These are phyloP conservation scores for Pseudopediastrum boryanum DNA, from an alignment of 139 green algal genomes.

Conservation along the genomic window DNA sequence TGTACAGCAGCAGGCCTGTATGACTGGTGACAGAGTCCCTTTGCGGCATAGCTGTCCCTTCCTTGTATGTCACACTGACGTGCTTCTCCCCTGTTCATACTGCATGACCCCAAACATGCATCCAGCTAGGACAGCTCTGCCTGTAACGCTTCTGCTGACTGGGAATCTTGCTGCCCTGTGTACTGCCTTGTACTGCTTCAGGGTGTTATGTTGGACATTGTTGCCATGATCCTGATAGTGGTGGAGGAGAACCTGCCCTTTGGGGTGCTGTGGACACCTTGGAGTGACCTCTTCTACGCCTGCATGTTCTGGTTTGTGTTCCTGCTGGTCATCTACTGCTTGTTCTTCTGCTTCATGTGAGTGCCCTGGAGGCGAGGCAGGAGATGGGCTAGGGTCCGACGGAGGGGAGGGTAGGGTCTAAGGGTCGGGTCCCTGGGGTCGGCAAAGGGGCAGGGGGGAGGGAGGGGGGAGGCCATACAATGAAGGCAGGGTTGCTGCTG, in stretches of 20 bases:
- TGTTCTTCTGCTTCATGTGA: slow-evolving; percentile 76
- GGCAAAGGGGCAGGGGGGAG: not conserved
- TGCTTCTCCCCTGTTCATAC: too few relatives aligned
- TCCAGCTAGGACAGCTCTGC: too few relatives aligned
- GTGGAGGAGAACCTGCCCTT: slow-evolving; percentile 69
- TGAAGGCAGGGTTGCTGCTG: not conserved
- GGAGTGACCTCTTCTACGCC: slow-evolving; percentile 60
- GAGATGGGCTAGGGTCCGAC: not conserved
- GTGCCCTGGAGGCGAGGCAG: slow-evolving; percentile 6
- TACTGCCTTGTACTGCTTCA: too few relatives aligned
- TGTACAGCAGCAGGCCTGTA: too few relatives aligned
- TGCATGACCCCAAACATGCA: too few relatives aligned
- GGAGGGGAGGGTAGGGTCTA: not conserved
- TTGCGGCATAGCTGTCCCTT: too few relatives aligned
- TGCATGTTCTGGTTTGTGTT: slow-evolving; percentile 72
- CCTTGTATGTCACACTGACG: too few relatives aligned
- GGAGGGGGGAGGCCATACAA: not conserved
- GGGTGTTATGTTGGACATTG: slow-evolving; percentile 70
- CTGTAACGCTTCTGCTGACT: too few relatives aligned
- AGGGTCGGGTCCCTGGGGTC: too few relatives aligned
- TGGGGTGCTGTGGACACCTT: slow-evolving; percentile 62
- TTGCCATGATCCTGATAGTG: slow-evolving; percentile 71
- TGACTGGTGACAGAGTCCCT: too few relatives aligned
- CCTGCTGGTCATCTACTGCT: slow-evolving; percentile 70
- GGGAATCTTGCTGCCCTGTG: too few relatives aligned